Conservation (phyloP, 192 early-diverging fungal species). For the Neocallimastix lanati region DNA sequence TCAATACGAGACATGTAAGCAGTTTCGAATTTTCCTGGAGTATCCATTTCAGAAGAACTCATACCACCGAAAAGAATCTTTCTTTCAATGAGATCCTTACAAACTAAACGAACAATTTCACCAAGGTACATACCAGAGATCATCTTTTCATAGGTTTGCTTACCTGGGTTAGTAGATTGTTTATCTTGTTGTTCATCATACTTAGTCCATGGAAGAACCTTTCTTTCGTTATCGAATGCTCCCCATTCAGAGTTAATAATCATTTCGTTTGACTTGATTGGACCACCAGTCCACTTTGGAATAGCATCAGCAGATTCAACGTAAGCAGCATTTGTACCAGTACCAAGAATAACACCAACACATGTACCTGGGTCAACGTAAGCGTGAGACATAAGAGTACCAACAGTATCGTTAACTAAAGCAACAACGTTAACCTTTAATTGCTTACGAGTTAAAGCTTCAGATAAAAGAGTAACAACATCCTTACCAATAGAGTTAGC, state of each 20-base stretch:
- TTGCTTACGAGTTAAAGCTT: constrained; percentile 40
- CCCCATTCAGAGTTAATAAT: constrained; percentile 94
- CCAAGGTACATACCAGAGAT: constrained; percentile 88
- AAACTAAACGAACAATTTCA: constrained; percentile 63
- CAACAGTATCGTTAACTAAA: constrained; percentile 91
- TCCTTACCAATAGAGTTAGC: constrained; percentile 61
- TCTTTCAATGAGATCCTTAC: constrained; percentile 64
- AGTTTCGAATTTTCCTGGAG: constrained; percentile 53
- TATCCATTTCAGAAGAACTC: constrained; percentile 40
- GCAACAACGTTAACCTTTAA: constrained; percentile 63
- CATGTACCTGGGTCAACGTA: constrained; percentile 63
- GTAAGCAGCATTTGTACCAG: constrained; percentile 93
- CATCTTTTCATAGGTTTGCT: constrained; percentile 91
- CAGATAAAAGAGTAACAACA: constrained; percentile 64
- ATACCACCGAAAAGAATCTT: constrained; percentile 54
- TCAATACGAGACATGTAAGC: constrained; percentile 36
- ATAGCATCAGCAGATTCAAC: constrained; percentile 60
- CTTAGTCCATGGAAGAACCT: constrained; percentile 62
- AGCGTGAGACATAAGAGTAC: constrained; percentile 75
- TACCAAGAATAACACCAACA: constrained; percentile 81
- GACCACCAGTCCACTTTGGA: constrained; percentile 43
- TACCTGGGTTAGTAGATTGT: constrained; percentile 53
- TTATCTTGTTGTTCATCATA: constrained; percentile 73
- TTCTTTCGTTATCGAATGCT: constrained; percentile 65
- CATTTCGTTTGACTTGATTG: constrained; percentile 44